These are phyloP conservation scores for Babesia gibsoni DNA, from an alignment of 169 alveolate species.

Conservation along the genomic window DNA sequence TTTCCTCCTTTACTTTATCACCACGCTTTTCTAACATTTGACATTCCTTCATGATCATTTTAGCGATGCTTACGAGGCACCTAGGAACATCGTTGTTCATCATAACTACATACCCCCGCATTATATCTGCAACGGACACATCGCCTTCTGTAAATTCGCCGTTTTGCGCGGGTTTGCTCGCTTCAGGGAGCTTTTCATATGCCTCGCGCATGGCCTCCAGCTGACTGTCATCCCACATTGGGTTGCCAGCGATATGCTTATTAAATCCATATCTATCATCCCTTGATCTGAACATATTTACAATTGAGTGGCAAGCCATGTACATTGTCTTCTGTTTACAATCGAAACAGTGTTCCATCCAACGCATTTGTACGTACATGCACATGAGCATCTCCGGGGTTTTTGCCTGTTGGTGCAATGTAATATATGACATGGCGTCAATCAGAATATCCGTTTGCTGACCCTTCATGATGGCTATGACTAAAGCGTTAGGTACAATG, in stretches of 20 bases:
- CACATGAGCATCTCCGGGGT: neutral
- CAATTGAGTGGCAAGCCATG: conserved; percentile 35
- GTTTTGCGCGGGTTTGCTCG: conserved; percentile 25
- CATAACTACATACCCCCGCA: conserved; percentile 1
- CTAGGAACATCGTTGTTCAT: conserved; percentile 23
- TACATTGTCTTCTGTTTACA: conserved; percentile 10
- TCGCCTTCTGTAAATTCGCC: conserved; percentile 57
- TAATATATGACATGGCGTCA: conserved; percentile 32
- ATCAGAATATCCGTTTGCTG: conserved; percentile 19
- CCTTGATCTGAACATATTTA: conserved; percentile 26
- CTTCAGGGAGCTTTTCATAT: conserved; percentile 56
- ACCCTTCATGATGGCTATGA: neutral
- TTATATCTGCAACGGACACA: conserved; percentile 12
- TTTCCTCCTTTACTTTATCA: neutral
- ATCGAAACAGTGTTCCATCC: conserved; percentile 1
- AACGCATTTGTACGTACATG: conserved; percentile 1
- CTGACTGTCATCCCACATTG: conserved; percentile 32
- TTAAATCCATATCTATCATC: conserved; percentile 31
- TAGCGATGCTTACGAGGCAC: neutral
- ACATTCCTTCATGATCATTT: neutral
- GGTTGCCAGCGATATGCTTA: neutral
- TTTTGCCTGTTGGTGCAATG: conserved; percentile 52
- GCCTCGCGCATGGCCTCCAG: conserved; percentile 31
- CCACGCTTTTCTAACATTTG: neutral
- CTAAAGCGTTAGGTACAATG: conserved; percentile 7